A percentile compares a stretch with the other conserved stretches of the same genome.
Conservation (phyloP, 208 protist species). For the Dictyostelium gargantuum region DNA sequence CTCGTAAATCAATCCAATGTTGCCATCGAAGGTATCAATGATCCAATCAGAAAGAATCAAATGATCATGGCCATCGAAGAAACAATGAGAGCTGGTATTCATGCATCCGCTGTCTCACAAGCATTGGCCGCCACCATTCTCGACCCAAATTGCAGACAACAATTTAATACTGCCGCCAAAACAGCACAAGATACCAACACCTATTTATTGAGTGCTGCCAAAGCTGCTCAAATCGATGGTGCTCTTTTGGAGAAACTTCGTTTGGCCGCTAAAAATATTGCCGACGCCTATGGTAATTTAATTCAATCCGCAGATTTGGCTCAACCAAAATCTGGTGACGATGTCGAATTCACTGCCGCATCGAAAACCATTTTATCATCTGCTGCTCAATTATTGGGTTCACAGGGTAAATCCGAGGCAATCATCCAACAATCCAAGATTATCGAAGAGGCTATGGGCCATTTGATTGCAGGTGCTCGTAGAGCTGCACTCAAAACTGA, state of each 20-base stretch:
- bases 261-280: neutral
- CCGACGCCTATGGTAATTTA: constrained; percentile 42
- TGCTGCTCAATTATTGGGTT: constrained; percentile 11
- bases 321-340: constrained; percentile 32
- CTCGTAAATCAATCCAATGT: neutral
- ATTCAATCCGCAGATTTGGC: constrained; percentile 45
- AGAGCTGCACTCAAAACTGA: constrained; percentile 23
- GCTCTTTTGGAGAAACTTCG: constrained; percentile 2
- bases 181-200: constrained; percentile 21
- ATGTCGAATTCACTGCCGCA: constrained; percentile 40
- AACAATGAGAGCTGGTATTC: neutral
- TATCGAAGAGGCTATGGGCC: constrained; percentile 19
- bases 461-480: constrained; percentile 60
- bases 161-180: constrained; percentile 43
- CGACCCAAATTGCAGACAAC: constrained; percentile 45
- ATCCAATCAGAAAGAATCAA: constrained; percentile 40
- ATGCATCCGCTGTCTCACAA: constrained; percentile 19
- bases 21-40: neutral
- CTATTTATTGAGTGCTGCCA: constrained; percentile 2
- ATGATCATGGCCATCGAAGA: neutral
- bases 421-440: neutral
- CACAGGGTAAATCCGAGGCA: neutral
- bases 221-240: constrained; percentile 4
- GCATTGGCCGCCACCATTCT: constrained; percentile 39
- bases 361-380: constrained; percentile 4